These are phyloP conservation scores for Boletus sp. DNA, from an alignment of 768 basidiomycete genomes.

Conservation along the genomic window DNA sequence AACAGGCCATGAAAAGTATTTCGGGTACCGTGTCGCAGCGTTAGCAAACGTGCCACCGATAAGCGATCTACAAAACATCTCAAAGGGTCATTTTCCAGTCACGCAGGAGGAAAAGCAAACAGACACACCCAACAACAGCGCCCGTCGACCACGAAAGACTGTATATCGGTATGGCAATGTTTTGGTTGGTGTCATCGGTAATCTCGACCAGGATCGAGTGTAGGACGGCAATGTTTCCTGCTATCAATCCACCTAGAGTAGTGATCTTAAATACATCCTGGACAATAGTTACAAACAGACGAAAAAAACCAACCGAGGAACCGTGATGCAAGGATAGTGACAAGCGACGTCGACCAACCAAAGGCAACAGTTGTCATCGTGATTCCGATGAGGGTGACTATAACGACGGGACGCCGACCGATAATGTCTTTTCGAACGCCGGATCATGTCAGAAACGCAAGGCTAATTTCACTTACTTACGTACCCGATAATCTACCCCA, in stretches of 20 bases:
- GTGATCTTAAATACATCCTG: neutral
- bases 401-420: constrained; percentile 4
- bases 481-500: constrained; percentile 7
- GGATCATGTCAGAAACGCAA: neutral
- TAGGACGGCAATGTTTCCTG: constrained; percentile 9
- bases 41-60: constrained; percentile 11
- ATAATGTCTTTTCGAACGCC: neutral
- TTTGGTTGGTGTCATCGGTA: constrained; percentile 13
- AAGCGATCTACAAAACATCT: constrained; percentile 1
- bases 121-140: constrained; percentile 1
- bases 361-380: constrained; percentile 3
- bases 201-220: constrained; percentile 11
- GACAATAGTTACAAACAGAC: neutral
- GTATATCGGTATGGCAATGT: constrained; percentile 12
- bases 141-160: constrained; percentile 10
- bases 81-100: neutral
- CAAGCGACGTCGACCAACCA: constrained; percentile 12
- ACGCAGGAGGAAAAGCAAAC: neutral
- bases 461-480: neutral
- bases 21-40: constrained; percentile 6
- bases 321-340: constrained; percentile 2
- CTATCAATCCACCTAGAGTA: constrained; percentile 7
- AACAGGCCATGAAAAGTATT: constrained; percentile 4
- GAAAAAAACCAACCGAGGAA: constrained; percentile 1
- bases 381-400: constrained; percentile 1